Conservation (phyloP, 1,284 basidiomycete genomes). For the Pulveroboletus sp. region DNA sequence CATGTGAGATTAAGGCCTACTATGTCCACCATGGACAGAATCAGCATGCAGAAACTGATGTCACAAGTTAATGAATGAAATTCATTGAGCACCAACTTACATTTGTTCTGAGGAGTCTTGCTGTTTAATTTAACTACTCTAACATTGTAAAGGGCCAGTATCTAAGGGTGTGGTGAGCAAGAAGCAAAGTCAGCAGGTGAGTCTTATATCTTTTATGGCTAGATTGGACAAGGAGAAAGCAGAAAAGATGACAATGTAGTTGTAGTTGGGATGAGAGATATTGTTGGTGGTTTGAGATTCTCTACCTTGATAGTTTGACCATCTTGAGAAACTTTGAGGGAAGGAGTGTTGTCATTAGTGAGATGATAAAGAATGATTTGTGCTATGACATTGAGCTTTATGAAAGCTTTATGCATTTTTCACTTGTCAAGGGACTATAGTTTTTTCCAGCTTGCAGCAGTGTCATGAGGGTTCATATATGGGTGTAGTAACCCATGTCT, state of each 20-base stretch:
- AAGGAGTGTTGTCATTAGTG: neutral
- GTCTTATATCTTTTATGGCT: constrained; percentile 6
- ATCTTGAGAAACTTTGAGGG: neutral
- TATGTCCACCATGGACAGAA: constrained; percentile 22
- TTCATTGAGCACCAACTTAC: neutral
- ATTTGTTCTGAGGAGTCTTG: neutral
- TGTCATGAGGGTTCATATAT: neutral
- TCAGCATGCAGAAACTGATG: constrained; percentile 3
- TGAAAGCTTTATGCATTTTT: neutral
- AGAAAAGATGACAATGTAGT: constrained; percentile 22
- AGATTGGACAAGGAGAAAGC: constrained; percentile 17
- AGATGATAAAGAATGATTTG: neutral
- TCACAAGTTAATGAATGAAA: constrained; percentile 4
- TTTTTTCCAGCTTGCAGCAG: neutral
- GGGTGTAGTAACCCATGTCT: constrained; percentile 4
- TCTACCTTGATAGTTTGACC: neutral
- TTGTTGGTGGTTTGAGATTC: no score
- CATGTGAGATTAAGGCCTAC: constrained; percentile 24
- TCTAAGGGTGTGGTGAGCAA: neutral
- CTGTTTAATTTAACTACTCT: constrained; percentile 13
- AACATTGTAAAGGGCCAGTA: constrained; percentile 7
- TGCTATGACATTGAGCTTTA: neutral
- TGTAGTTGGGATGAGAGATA: neutral
- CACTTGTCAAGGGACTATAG: neutral
- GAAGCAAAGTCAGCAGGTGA: no score